Evolutionary conservation across 345 rosid genomes (phyloP), one percentile per base, ranked within the genome.

Genomic region (Hypericum perforatum): DNA sequence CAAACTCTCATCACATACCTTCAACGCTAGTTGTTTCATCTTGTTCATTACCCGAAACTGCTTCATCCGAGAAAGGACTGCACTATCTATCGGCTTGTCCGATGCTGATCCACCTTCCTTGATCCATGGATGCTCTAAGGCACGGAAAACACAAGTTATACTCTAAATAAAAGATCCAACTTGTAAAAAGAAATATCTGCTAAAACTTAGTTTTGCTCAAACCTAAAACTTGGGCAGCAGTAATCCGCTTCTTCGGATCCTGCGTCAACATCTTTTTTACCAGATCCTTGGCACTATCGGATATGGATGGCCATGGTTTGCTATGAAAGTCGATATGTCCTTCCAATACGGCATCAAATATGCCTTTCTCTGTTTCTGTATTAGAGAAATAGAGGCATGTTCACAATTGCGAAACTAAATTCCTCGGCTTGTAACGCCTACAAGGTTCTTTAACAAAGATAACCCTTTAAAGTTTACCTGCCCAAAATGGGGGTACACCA

Each of bases 401-500:
- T n/a, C n/a, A n/a, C n/a, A n/a, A n/a, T n/a, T n/a, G n/a, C n/a
- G n/a, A n/a, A n/a, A n/a, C n/a, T n/a, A n/a, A n/a, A n/a, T n/a
- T n/a, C n/a, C n/a, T 6, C 11, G 7, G 7, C 8, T 43, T 11
- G 52, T 58, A 6, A 40, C 12, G 15, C 9, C 3, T 38, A 12
- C n/a, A 39, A 29, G 52, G n/a, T 53, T 16, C 8, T 39, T n/a
- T 48, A 43, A 22, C n/a, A n/a, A 43, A 36, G 8, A 9, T 15
- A 5, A 41, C 22, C 11, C 9, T 1, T 22, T 9, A 6, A 13
- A 13, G 10, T 11, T 59, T 66, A 66, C 70, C 70, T 15, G 70
- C 70, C 70, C 70, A 66, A 49, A 66, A 66, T 29, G 70, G 70
- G 54, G 64, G 70, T 5, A 66, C 70, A 43, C 70, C 70, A 49